Evolutionary conservation across 2,329 filamentous ascomycete species (phyloP), one percentile per base, ranked within the genome.

Genomic region (Hirsutella thompsonii): DNA sequence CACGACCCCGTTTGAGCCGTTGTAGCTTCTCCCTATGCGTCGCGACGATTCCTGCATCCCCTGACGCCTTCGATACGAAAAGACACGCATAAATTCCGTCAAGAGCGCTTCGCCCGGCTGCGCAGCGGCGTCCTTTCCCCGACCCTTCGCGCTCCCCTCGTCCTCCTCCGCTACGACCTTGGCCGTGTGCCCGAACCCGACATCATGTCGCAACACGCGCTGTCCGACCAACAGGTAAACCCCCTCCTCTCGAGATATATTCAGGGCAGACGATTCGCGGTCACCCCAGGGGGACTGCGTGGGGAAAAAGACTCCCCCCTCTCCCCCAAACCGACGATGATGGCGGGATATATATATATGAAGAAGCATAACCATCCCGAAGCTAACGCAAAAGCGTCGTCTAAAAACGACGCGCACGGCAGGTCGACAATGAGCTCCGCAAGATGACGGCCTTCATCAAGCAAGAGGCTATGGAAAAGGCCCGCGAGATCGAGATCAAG

Each of bases 391-490:
- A 32, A 32, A n/a, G n/a, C n/a, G 29, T 18, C 20, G 36, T 36
- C 35, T 26, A 38, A n/a, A 19, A 10, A 30, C 20, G 40, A 28
- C 28, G 20, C 21, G 19, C 34, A 11, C 36, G 38, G 21, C 62
- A 96, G 88, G 92, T 98, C 75, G 81, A 85, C 68, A 81, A 86
- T 68, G 92, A 98, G 79, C 85, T 98, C 68, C 89, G 86, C 75
- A 98, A 98, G 79, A 98, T 98, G 92, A 96, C 92, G 45, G 90
- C 89, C 61, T 98, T 98, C 78, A 98, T 98, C 79, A 86, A 88
- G 66, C 92, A 96, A 70, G 92, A 98, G 71, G 92, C 92, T 44
- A 77, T 83, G 58, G 92, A 98, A 63, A 98, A 98, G 69, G 88
- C 88, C 55, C 84, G 84, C 61, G 92, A 98, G 68, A 96, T 98